Conservation (phyloP, 257 asterid genomes). For the Fraxinus americana region DNA sequence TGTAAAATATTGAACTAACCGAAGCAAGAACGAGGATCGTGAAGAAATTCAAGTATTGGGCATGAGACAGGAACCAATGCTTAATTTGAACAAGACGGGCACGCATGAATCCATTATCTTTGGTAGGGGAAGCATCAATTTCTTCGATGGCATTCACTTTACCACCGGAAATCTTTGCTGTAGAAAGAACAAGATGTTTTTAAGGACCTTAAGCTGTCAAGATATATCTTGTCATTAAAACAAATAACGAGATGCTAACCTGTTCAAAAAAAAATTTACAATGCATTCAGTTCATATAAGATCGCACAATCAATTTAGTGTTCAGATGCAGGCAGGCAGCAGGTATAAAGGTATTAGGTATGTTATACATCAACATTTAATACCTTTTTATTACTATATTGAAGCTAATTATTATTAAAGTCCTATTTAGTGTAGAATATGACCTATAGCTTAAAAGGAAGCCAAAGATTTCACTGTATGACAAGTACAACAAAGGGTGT, state of each 20-base stretch:
- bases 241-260: neutral
- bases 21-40: conserved; percentile 79
- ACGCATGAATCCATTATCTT: conserved; percentile 48
- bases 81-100: conserved; percentile 46
- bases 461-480: neutral
- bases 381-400: neutral
- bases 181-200: conserved; percentile 21
- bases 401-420: neutral
- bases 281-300: neutral
- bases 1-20: conserved; percentile 42
- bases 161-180: conserved; percentile 72
- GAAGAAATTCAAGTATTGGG: conserved; percentile 70
- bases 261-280: neutral
- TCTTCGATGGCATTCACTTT: conserved; percentile 59
- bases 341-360: neutral
- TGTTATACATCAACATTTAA: neutral
- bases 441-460: neutral
- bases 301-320: neutral
- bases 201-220: conserved; percentile 8
- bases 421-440: neutral
- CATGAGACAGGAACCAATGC: conserved; percentile 70
- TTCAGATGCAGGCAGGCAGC: neutral
- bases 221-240: neutral
- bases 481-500: neutral
- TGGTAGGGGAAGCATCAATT: conserved; percentile 46